Conservation (phyloP, 129 eudicot species). For the Lonicera japonica region DNA sequence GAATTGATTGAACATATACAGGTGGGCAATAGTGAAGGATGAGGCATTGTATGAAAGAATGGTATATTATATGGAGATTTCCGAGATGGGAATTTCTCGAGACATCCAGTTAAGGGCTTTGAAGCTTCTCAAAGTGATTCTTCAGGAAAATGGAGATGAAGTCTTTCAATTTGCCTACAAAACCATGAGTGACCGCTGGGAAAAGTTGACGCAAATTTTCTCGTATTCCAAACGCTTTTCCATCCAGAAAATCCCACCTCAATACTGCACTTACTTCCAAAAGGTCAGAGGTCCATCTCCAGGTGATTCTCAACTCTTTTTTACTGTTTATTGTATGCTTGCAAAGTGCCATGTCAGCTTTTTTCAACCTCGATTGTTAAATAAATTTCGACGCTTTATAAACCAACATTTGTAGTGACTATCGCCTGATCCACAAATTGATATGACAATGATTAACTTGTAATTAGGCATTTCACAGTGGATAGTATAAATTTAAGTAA, state of each 20-base stretch:
- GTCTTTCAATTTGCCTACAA: slow-evolving; percentile 38
- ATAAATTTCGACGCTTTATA: no score
- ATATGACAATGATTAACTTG: no score
- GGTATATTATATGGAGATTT: slow-evolving; percentile 16
- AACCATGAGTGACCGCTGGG: slow-evolving; percentile 63
- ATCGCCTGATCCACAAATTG: no score
- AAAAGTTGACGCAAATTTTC: slow-evolving; percentile 26
- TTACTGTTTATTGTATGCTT: no score
- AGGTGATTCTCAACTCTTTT: slow-evolving; percentile 24
- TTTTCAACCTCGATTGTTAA: no score
- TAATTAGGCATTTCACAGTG: no score
- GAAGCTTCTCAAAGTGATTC: slow-evolving; percentile 52
- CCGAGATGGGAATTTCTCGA: slow-evolving; percentile 49
- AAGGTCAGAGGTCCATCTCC: slow-evolving; percentile 71
- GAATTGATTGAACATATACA: slow-evolving; percentile 7
- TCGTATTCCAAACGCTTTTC: slow-evolving; percentile 50
- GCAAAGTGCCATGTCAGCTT: no score
- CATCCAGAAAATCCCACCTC: slow-evolving; percentile 48
- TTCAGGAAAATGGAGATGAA: slow-evolving; percentile 38
- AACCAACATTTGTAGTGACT: no score
- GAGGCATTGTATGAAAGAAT: slow-evolving; percentile 43
- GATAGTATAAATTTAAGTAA: no score
- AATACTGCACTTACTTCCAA: slow-evolving; percentile 45
- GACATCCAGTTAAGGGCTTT: slow-evolving; percentile 66
- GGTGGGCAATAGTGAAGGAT: slow-evolving; percentile 84